Base-by-base conservation (phyloP, 345 rosid genomes). In the Camelina neglecta region DNA sequence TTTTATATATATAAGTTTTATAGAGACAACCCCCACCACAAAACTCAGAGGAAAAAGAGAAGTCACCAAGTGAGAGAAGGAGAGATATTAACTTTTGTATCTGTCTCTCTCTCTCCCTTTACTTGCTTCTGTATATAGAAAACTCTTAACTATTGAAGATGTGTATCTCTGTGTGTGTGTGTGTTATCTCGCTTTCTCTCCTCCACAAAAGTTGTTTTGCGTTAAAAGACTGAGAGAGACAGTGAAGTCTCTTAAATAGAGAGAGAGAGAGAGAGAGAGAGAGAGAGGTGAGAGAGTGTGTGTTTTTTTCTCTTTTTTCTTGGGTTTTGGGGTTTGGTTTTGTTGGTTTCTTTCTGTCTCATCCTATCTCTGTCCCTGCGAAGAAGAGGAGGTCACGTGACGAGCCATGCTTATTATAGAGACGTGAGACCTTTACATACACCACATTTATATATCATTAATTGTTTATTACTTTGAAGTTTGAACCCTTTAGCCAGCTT, bases 371-470 rank as follows among this genome's bases (percentile, higher is more conserved):
- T 81, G 62, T 73, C 76, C 48, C 82, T 72, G 59, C 63, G 65
- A 31, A 56, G 44, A 69, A 74, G 75, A 66, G 78, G 76, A 55
- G 74, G 81, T 87, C 94, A 89, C 94, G 91, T 89, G 94, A 84
- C 76, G 72, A 60, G 42, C 77, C 82, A 75, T 74, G 71, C 55
- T 60, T 56, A 41, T 58, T 65, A 80, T 79, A 75, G 71, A 79
- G 79, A 82, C 64, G 70, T 60, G 78, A 56, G 60, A 73, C 81
- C 77, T 67, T 72, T 78, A 67, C 49, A 7, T 36, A 44, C 48
- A 60, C 50, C 31, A 8, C 24, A 16, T 65, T 7, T 56, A 21
- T 58, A 6, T 13, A 26, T 6, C 54, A 21, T 72, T 41, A 3
- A 7, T 13, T 62, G 8, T 39, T 38, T 59, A n/a, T 44, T 60